Evolutionary conservation across 2,329 filamentous ascomycete genomes (phyloP), one percentile per base, ranked within the genome.

Genomic region (Aspergillus arachidicola): DNA sequence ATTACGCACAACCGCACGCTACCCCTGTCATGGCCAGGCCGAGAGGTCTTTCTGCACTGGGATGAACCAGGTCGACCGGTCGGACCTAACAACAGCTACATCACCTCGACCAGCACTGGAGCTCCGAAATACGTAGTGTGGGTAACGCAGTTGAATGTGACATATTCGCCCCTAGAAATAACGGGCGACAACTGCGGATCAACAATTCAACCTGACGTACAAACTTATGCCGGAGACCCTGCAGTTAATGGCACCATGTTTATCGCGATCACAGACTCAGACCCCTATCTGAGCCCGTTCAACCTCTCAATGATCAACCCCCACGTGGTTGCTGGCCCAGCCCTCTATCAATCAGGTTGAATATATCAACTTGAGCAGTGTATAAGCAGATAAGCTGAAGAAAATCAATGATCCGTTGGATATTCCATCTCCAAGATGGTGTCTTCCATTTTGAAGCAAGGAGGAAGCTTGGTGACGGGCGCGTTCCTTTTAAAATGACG

Each of bases 51-150:
- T 72, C 79, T 96, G 7, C 75, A 83, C 50, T 96, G 92, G 92
- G 91, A 95, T 30, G 78, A 74, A 0, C 89, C 91, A 0, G 91
- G 91, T 0, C 78, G 85, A 68, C 70, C 84, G 0, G 84, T 94
- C 3, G 92, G 92, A 0, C 92, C 92, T 0, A 94, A 96, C 77
- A 93, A 92, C 80, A 91, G 87, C 72, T 96, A 96, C 74, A 79
- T 93, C 56, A 94, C 92, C 0, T 81, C 82, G 0, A 82, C 84
- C 0, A 68, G 72, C 21, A 90, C 89, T 0, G 83, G 83, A 2
- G 69, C 75, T 4, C 89, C 92, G 0, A 78, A 80, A 62, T 96
- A 85, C 68, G 91, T 92, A 0, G 86, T 87, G 0, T 96, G 92
- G 91, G 89, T 91, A 1, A 85, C 84, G 0, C 92, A 95, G 81